Conservation (phyloP, 2,329 filamentous ascomycete species). For the Hypoxylon sp. region DNA sequence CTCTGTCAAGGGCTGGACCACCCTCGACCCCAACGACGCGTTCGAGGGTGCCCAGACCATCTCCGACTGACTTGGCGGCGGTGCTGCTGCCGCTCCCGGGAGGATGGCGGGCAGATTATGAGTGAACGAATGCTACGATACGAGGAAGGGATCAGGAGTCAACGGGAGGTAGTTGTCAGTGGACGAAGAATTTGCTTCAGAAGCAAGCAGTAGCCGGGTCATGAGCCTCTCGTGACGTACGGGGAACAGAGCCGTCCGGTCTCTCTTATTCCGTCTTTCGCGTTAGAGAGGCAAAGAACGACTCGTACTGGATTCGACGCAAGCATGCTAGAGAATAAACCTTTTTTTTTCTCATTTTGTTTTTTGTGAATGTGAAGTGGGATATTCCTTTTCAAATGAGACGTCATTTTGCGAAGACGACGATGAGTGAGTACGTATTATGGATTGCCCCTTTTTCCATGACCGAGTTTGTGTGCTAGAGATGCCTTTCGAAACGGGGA, state of each 20-base stretch:
- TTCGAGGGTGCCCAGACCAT: conserved; percentile 70
- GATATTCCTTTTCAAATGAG: no score
- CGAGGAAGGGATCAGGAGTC: background rate
- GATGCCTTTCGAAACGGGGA: no score
- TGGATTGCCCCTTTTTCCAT: background rate
- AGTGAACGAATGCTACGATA: conserved; percentile 4
- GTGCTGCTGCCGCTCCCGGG: background rate
- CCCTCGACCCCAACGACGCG: conserved; percentile 78
- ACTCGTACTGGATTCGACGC: conserved; percentile 14
- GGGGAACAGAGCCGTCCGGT: background rate
- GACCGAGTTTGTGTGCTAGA: no score
- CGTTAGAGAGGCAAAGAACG: conserved; percentile 8
- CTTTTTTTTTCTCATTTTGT: conserved; percentile 3
- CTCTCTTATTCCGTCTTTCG: conserved; percentile 1
- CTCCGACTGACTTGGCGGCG: conserved; percentile 40
- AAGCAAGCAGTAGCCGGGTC: background rate
- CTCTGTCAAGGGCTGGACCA: conserved; percentile 81
- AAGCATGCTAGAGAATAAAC: conserved; percentile 15
- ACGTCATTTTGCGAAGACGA: no score
- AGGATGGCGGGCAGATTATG: conserved; percentile 17
- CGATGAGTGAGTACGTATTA: no score
- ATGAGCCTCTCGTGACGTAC: background rate
- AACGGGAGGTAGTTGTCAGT: background rate
- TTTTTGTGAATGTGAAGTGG: background rate
- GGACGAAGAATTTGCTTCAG: no score